A percentile compares a stretch with the other conserved stretches of the same genome.
Evolutionary conservation across 1,284 basidiomycete genomes (phyloP).

Genomic region (Malassezia japonica): DNA sequence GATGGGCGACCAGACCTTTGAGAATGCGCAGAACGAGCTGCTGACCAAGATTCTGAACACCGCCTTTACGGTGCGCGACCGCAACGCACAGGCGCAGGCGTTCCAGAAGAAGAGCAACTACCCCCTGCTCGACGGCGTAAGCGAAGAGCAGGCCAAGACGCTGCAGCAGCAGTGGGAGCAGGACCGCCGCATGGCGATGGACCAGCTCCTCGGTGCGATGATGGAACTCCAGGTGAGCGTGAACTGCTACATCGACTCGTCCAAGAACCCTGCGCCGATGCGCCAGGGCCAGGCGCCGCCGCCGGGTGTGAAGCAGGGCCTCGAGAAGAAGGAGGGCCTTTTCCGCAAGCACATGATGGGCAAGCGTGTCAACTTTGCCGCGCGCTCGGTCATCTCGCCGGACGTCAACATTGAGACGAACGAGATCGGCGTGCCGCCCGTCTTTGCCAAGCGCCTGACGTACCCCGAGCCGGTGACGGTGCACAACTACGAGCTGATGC

Average conservation of each 20-base stretch:
- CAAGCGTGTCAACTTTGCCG: slow-evolving; percentile 98
- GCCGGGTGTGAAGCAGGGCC: slow-evolving; percentile 83
- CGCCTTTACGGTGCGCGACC: slow-evolving; percentile 50
- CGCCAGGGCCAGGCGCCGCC: slow-evolving; percentile 86
- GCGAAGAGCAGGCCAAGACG: slow-evolving; percentile 51
- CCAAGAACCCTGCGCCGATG: slow-evolving; percentile 78
- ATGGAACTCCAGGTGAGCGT: slow-evolving; percentile 88
- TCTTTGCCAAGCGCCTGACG: slow-evolving; percentile 92
- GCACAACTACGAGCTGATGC: slow-evolving; percentile 78
- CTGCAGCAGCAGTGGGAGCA: slow-evolving; percentile 44
- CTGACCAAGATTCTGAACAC: slow-evolving; percentile 73
- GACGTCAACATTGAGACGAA: slow-evolving; percentile 99
- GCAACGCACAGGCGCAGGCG: slow-evolving; percentile 61
- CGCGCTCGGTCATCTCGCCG: slow-evolving; percentile 96
- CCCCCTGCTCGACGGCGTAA: slow-evolving; percentile 28
- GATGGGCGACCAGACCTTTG: slow-evolving; percentile 85
- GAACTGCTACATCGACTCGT: slow-evolving; percentile 94
- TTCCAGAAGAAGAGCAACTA: slow-evolving; percentile 57
- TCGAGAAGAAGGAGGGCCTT: slow-evolving; percentile 98
- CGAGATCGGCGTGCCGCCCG: slow-evolving; percentile 95
- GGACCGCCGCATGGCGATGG: slow-evolving; percentile 54
- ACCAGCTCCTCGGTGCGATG: slow-evolving; percentile 66
- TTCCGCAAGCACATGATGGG: slow-evolving; percentile 99
- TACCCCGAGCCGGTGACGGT: slow-evolving; percentile 95
- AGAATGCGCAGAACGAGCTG: slow-evolving; percentile 94